Evolutionary conservation across 768 basidiomycete genomes (phyloP).

Genomic region (Psilocybe subaeruginosa): DNA sequence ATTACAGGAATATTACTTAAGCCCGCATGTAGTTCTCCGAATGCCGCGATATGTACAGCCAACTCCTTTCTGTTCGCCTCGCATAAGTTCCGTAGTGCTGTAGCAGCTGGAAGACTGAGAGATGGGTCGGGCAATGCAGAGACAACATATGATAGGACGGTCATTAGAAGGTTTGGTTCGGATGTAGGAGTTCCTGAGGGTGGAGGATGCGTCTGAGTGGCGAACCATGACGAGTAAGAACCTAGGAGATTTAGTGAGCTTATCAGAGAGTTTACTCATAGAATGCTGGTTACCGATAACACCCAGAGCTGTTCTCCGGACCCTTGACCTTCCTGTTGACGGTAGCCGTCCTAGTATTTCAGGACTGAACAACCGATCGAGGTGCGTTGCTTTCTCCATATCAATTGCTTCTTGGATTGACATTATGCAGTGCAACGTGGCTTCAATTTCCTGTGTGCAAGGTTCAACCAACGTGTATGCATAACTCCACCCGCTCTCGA

Average conservation of each 20-base stretch:
- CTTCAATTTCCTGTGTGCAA: conserved; percentile 73
- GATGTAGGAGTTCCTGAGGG: conserved; percentile 22
- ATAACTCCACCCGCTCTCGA: neutral
- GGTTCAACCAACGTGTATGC: neutral
- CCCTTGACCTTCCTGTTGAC: conserved; percentile 58
- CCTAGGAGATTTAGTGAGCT: conserved; percentile 39
- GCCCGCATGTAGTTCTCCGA: conserved; percentile 81
- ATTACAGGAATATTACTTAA: conserved; percentile 75
- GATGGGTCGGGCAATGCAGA: conserved; percentile 67
- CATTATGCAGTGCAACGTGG: conserved; percentile 83
- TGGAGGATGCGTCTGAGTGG: conserved; percentile 40
- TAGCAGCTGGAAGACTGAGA: conserved; percentile 74
- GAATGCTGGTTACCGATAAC: conserved; percentile 62
- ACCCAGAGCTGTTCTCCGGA: conserved; percentile 74
- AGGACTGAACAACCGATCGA: conserved; percentile 70
- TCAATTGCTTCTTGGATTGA: conserved; percentile 87
- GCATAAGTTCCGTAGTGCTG: conserved; percentile 83
- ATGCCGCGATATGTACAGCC: conserved; percentile 82
- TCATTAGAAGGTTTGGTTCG: conserved; percentile 56
- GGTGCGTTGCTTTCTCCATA: conserved; percentile 50
- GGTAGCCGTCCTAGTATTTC: conserved; percentile 74
- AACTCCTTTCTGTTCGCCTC: conserved; percentile 87
- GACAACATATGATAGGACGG: conserved; percentile 69
- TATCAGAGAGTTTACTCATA: neutral
- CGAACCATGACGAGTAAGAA: conserved; percentile 81